phyloP scores from a whole-genome alignment of 805 yeast species.

The Danielia oregonensis region DNA sequence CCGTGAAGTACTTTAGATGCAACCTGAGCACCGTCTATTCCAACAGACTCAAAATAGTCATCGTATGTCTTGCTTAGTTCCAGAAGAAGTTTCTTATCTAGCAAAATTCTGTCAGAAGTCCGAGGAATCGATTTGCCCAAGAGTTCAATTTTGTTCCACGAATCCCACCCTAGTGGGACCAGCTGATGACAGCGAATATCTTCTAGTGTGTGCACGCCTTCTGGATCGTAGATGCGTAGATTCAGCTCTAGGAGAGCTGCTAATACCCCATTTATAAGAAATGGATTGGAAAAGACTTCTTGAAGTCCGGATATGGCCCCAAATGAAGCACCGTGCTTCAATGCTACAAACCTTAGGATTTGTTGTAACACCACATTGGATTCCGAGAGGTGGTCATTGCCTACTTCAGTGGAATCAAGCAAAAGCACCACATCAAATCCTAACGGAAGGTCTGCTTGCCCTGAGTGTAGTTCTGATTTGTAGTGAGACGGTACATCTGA shows the following conservation, averaged over 20 bases:
- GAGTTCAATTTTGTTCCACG: constrained; percentile 46
- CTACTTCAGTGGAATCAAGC: constrained; percentile 2
- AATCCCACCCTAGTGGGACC: constrained; percentile 51
- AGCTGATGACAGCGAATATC: constrained; percentile 17
- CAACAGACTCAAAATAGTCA: constrained; percentile 8
- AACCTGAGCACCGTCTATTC: no score
- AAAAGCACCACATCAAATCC: constrained; percentile 15
- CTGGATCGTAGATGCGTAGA: constrained; percentile 4
- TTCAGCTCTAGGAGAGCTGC: constrained; percentile 4
- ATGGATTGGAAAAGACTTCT: constrained; percentile 13
- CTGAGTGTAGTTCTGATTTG: constrained; percentile 12
- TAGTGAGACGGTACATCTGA: constrained; percentile 4
- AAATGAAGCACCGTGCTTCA: constrained; percentile 28
- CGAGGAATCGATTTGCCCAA: constrained; percentile 23
- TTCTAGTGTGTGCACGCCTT: constrained; percentile 4
- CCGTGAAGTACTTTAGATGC: no score
- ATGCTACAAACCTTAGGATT: constrained; percentile 27
- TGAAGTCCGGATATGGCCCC: constrained; percentile 14
- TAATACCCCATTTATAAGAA: constrained; percentile 4
- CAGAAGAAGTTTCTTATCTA: constrained; percentile 15
- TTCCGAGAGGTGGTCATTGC: constrained; percentile 17
- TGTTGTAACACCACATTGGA: constrained; percentile 30
- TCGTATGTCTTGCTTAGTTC: constrained; percentile 16
- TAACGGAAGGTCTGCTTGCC: constrained; percentile 24
- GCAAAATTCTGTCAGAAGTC: constrained; percentile 9